Evolutionary conservation across 306 rosid species (phyloP), one percentile per base, ranked within the genome.

Genomic region (Parietaria judaica): DNA sequence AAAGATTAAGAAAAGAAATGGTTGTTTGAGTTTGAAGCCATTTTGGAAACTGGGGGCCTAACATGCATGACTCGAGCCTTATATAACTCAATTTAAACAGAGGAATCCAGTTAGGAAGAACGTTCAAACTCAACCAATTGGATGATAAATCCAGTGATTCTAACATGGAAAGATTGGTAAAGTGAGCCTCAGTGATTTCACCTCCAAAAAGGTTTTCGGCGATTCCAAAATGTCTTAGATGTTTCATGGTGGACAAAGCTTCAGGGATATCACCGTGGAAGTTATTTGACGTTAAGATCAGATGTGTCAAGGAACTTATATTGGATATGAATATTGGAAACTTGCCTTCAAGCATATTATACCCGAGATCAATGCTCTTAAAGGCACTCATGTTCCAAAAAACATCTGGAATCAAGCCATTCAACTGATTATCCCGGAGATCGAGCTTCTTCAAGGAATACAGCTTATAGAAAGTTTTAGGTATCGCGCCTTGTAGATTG

Each of bases 11-110:
- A 3, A 1, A 0, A 5, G 0, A 0, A 6, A 54, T 3, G 36
- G 62, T 66, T 0, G 51, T 54, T 3, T 73, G 73, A 5, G 69
- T 61, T 44, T 11, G 57, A 36, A 73, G 69, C 73, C 78, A 73
- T 3, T 51, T 56, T 3, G 78, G 78, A 34, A 72, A 61, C 1
- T 4, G 5, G 5, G 60, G 60, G 14, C 64, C 77, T n/a, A 67
- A 2, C 0, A 3, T 14, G 50, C 64, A 67, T 2, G 39, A 23
- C 0, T 35, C 2, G 8, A 56, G 6, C 0, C 6, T 5, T 0
- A 73, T 31, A 0, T 0, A 0, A 0, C 51, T 0, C 17, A 73
- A 44, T 4, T 73, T 66, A 50, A 73, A 73, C 0, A 46, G 66
- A 6, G 77, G 68, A 11, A 66, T 7, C 68, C 68, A 72, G 6